Evolutionary conservation across 2,329 filamentous ascomycete species (phyloP).

Genomic region (Aspergillus flavus): DNA sequence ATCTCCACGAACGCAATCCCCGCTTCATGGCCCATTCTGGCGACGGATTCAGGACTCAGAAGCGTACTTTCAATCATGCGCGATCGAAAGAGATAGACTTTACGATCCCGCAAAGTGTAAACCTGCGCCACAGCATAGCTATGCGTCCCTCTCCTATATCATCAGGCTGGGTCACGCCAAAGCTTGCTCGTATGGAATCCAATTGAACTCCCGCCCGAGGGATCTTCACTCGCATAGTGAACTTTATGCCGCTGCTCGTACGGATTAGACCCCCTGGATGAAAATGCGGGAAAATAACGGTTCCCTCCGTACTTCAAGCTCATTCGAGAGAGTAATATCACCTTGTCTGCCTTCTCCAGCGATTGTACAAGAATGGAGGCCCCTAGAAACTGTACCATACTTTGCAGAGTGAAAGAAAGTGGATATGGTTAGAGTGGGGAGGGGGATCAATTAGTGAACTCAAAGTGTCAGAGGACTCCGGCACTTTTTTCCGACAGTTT

Average conservation of each 20-base stretch:
- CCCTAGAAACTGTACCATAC: too few relatives aligned
- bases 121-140: neutral
- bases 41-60: neutral
- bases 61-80: neutral
- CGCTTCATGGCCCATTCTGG: neutral
- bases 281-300: neutral
- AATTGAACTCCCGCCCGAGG: neutral
- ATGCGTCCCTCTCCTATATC: neutral
- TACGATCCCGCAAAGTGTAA: neutral
- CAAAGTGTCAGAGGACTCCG: neutral
- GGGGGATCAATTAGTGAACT: neutral
- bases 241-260: neutral
- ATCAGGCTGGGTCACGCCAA: neutral
- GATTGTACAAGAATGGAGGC: too few relatives aligned
- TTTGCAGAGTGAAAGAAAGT: too few relatives aligned
- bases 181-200: neutral
- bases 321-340: neutral
- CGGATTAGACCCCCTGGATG: neutral
- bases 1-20: neutral
- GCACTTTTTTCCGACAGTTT: neutral
- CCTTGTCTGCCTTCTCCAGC: neutral
- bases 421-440: too few relatives aligned
- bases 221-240: neutral
- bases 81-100: neutral
- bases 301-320: neutral